Percentiles rank a stretch among this genome's conserved stretches.
Evolutionary conservation across 768 basidiomycete species (phyloP).

Genomic region (Suillus subaureus): DNA sequence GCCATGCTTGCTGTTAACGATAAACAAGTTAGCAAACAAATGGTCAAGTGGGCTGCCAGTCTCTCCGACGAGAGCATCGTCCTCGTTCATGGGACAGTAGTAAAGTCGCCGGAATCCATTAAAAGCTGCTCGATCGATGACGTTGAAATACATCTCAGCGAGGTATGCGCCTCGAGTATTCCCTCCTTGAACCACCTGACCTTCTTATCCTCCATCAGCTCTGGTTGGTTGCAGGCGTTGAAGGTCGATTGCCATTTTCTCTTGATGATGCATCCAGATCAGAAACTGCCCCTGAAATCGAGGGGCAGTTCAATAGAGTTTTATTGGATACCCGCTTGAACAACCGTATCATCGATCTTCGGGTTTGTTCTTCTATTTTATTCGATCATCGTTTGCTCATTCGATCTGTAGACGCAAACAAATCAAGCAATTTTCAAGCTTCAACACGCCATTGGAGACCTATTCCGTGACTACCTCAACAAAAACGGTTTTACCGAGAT

Average conservation of each 20-base stretch:
- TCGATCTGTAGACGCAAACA: slow-evolving; percentile 71
- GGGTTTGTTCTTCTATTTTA: slow-evolving; percentile 51
- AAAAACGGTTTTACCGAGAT: slow-evolving; percentile 86
- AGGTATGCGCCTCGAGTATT: slow-evolving; percentile 49
- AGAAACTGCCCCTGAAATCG: slow-evolving; percentile 67
- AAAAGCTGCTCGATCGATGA: slow-evolving; percentile 89
- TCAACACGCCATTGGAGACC: slow-evolving; percentile 83
- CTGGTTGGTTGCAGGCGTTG: slow-evolving; percentile 77
- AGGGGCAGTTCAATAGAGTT: slow-evolving; percentile 74
- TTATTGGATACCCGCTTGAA: slow-evolving; percentile 93
- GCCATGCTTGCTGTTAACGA: slow-evolving; percentile 74
- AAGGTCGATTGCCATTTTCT: slow-evolving; percentile 84
- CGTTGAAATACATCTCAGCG: slow-evolving; percentile 82
- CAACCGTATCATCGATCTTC: slow-evolving; percentile 90
- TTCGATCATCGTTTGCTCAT: neutral
- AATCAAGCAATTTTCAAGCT: slow-evolving; percentile 96
- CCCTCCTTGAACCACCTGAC: neutral
- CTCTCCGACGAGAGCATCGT: slow-evolving; percentile 89
- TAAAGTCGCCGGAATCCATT: slow-evolving; percentile 79
- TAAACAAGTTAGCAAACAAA: slow-evolving; percentile 89
- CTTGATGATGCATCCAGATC: slow-evolving; percentile 91
- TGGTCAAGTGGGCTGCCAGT: slow-evolving; percentile 89
- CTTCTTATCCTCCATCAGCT: slow-evolving; percentile 48
- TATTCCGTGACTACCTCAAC: slow-evolving; percentile 85
- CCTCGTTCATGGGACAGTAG: slow-evolving; percentile 82